Conservation (phyloP, 2,329 filamentous ascomycete species). For the Epichloe gansuensis region DNA sequence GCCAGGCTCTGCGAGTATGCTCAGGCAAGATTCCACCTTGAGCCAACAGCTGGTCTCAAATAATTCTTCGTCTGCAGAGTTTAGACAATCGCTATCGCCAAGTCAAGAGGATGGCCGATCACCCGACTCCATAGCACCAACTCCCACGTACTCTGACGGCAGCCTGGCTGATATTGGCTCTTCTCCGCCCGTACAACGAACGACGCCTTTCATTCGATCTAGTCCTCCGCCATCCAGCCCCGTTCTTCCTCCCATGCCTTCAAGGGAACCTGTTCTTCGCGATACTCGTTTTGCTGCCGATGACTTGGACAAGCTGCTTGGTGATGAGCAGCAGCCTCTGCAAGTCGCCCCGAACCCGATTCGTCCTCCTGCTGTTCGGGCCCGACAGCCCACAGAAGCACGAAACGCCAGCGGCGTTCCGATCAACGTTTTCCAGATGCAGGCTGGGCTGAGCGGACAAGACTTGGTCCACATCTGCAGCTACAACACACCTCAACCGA, state of each 20-base stretch:
- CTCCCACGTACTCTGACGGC: constrained; percentile 43
- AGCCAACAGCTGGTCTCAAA: constrained; percentile 37
- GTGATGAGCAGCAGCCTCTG: constrained; percentile 41
- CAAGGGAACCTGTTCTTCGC: constrained; percentile 45
- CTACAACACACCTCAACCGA: constrained; percentile 17
- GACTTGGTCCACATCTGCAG: constrained; percentile 25
- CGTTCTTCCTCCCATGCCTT: constrained; percentile 50
- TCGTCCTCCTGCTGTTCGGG: constrained; percentile 10
- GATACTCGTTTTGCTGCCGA: constrained; percentile 83
- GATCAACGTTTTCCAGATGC: constrained; percentile 32
- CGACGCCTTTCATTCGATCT: constrained; percentile 40
- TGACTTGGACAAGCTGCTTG: constrained; percentile 56
- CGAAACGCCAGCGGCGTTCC: constrained; percentile 25
- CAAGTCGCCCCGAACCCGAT: constrained; percentile 23
- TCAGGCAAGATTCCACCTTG: constrained; percentile 50
- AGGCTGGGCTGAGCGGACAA: constrained; percentile 22
- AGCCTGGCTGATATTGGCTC: constrained; percentile 79
- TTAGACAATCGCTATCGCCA: constrained; percentile 28
- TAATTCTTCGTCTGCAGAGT: constrained; percentile 32
- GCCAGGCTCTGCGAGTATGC: constrained; percentile 16
- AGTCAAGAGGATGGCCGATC: constrained; percentile 40
- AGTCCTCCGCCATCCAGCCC: constrained; percentile 72
- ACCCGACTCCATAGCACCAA: constrained; percentile 40
- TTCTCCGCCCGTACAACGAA: constrained; percentile 70
- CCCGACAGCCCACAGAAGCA: constrained; percentile 16